A percentile compares a stretch with the other conserved stretches of the same genome.
These are phyloP conservation scores for Penicillium sp. DNA, from an alignment of 2,329 filamentous ascomycete species.

Conservation along the genomic window DNA sequence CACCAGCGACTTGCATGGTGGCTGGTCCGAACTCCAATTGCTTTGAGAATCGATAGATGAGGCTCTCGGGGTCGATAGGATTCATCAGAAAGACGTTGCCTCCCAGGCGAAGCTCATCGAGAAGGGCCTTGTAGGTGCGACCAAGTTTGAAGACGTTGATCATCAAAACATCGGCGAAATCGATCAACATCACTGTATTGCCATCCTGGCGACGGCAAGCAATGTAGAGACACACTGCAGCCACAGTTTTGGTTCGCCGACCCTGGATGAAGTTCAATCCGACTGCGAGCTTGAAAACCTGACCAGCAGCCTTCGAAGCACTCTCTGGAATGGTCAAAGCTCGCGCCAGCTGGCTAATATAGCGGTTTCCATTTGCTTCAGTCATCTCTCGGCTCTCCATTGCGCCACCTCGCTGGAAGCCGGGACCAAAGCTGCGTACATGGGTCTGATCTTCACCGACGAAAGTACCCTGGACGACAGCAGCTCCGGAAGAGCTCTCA, in stretches of 20 bases:
- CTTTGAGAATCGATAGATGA: constrained; percentile 86
- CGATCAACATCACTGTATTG: constrained; percentile 90
- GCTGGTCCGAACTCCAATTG: constrained; percentile 86
- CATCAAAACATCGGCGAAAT: constrained; percentile 79
- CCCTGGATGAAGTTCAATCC: constrained; percentile 80
- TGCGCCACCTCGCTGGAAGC: constrained; percentile 47
- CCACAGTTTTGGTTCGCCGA: constrained; percentile 78
- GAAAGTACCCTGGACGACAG: constrained; percentile 85
- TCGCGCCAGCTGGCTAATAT: constrained; percentile 43
- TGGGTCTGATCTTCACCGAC: constrained; percentile 83
- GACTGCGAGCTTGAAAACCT: constrained; percentile 74
- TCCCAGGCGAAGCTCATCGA: constrained; percentile 55
- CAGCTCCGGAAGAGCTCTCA: constrained; percentile 79
- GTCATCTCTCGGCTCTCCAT: constrained; percentile 51
- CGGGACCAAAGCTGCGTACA: constrained; percentile 58
- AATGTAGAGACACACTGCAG: constrained; percentile 86
- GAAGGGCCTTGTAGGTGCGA: constrained; percentile 80
- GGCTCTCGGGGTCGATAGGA: constrained; percentile 78
- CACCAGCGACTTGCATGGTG: constrained; percentile 79
- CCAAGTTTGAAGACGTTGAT: constrained; percentile 93
- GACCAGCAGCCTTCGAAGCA: constrained; percentile 63
- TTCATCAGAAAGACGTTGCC: constrained; percentile 66
- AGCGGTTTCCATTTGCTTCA: constrained; percentile 45
- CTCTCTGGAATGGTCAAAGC: constrained; percentile 53
- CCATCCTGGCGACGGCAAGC: constrained; percentile 76